Evolutionary conservation across 352 stramenopile species (phyloP), one percentile per base, ranked within the genome.

Genomic region (Elongisporangium undulatum): DNA sequence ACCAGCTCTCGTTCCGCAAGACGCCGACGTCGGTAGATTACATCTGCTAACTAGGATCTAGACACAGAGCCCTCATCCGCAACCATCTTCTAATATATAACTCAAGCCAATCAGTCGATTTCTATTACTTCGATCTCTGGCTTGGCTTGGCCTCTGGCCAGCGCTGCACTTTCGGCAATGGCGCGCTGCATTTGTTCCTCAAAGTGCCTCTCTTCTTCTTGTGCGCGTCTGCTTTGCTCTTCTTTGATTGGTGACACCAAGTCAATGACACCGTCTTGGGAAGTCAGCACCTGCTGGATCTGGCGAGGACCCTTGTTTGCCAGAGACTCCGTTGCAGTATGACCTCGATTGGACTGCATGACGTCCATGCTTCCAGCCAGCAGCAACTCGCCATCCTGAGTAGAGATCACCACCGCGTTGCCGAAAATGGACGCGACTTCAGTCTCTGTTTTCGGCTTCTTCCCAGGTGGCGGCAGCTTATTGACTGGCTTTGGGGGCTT

Each of bases 381-480:
- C 29, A 41, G 8, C 29, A 41, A 9, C 9, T 41, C 29, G 29
- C 29, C 29, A 41, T 41, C 29, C 8, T 9, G 29, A 41, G 29
- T 41, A 9, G 29, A 41, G 5, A 41, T 41, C 29, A 41, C 29
- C 5, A 41, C 29, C 9, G 29, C 29, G 29, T 41, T 41, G 9
- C 29, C 9, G 29, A 41, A 41, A 41, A 41, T 15, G 29, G 29
- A 41, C 8, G 29, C 55, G 19, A 20, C 58, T 17, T 53, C 39
- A 1, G 26, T 56, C 17, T 29, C 57, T 58, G 34, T 51, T 53
- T 48, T 49, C 52, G 8, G 13, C 56, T 53, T 56, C 2, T 41
- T 41, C 29, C 8, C 29, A 41, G 29, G 29, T 41, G 19, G 51
- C 20, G 24, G 26, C 48, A 67, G 58, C 51, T 86, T 82, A n/a